Conservation (phyloP, 768 basidiomycete species). For the Crepidotus variabilis region DNA sequence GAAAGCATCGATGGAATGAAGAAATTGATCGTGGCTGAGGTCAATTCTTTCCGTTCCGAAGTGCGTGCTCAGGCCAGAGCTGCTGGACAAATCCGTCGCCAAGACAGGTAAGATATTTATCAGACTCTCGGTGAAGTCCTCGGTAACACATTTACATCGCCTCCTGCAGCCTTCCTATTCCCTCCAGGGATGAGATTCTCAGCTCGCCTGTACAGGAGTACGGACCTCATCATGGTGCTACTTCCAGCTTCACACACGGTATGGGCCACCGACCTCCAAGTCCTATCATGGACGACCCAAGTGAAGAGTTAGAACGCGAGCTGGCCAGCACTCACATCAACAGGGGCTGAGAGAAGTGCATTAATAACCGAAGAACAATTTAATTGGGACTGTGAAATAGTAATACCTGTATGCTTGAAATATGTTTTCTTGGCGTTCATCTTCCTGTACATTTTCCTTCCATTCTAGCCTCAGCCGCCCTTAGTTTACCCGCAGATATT, state of each 20-base stretch:
- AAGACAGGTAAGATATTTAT: conserved; percentile 59
- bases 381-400: neutral
- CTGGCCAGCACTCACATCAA: conserved; percentile 68
- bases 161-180: conserved; percentile 64
- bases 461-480: neutral
- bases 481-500: neutral
- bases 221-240: conserved; percentile 57
- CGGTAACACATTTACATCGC: neutral
- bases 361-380: neutral
- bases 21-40: conserved; percentile 89
- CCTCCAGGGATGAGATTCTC: conserved; percentile 76
- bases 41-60: conserved; percentile 82
- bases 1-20: conserved; percentile 98
- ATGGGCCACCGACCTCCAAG: conserved; percentile 44
- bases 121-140: conserved; percentile 1
- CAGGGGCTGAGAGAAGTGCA: conserved; percentile 2
- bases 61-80: conserved; percentile 82
- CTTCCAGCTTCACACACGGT: conserved; percentile 60
- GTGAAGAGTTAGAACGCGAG: conserved; percentile 81
- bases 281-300: conserved; percentile 82
- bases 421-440: no score
- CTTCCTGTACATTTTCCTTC: neutral
- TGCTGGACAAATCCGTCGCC: conserved; percentile 67
- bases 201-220: conserved; percentile 71
- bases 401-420: neutral